These are phyloP conservation scores for Ascochyta lentis DNA, from an alignment of 2,329 filamentous ascomycete species.

Conservation along the genomic window DNA sequence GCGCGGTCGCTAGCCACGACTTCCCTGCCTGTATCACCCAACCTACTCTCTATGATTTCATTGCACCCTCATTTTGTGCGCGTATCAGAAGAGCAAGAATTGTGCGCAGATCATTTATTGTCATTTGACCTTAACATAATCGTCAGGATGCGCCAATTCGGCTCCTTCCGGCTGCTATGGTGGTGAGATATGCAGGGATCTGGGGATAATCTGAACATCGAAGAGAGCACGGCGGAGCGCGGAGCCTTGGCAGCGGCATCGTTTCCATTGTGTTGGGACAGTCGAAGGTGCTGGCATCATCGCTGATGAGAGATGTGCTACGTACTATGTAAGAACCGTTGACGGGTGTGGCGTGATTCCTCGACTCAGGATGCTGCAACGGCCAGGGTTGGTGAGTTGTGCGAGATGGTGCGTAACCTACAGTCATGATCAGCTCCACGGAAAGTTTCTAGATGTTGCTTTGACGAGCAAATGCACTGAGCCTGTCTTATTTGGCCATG, in stretches of 20 bases:
- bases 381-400: not conserved
- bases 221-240: not conserved
- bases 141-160: slow-evolving; percentile 1
- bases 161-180: slow-evolving; percentile 6
- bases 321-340: not conserved
- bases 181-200: not conserved
- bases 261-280: slow-evolving; percentile 1
- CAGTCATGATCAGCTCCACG: not conserved
- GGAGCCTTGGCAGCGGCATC: slow-evolving; percentile 5
- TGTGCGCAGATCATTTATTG: not conserved
- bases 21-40: slow-evolving; percentile 5
- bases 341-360: not conserved
- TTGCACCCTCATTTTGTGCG: not conserved
- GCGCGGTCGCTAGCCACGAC: not conserved
- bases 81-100: not conserved
- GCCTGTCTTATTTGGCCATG: not conserved
- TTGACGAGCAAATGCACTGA: not conserved
- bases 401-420: not conserved
- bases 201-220: not conserved
- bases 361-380: not conserved
- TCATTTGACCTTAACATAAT: not conserved
- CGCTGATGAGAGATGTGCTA: not conserved
- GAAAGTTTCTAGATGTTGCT: not conserved
- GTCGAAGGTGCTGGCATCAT: not conserved
- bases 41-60: slow-evolving; percentile 8